Conservation (phyloP, 148 eudicot species). For the Dianthus caryophyllus region DNA sequence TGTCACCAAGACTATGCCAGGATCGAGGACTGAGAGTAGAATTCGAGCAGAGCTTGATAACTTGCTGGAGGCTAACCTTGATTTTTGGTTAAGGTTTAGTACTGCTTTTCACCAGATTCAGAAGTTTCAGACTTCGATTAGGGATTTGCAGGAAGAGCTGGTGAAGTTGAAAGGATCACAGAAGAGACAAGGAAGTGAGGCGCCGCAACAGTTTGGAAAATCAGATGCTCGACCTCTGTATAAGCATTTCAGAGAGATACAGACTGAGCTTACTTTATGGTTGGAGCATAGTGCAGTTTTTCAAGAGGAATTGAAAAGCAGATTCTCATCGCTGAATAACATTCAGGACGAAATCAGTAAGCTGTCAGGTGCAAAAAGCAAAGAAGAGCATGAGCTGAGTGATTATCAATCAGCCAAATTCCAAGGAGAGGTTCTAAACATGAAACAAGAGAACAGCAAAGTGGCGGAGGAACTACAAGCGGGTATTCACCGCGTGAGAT, state of each 20-base stretch:
- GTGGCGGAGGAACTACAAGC: constrained; percentile 56
- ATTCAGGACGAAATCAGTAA: constrained; percentile 54
- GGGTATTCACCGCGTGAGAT: constrained; percentile 45
- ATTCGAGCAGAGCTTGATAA: constrained; percentile 54
- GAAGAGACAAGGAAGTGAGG: constrained; percentile 27
- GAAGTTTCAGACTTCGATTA: constrained; percentile 51
- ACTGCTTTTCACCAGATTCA: constrained; percentile 70
- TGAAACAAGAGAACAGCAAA: constrained; percentile 76
- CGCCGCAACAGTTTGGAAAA: constrained; percentile 20
- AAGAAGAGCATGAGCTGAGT: constrained; percentile 31
- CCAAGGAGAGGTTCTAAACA: constrained; percentile 71
- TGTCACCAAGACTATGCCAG: constrained; percentile 22
- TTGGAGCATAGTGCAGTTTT: constrained; percentile 58
- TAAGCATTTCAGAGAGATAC: constrained; percentile 63
- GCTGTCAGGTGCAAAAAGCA: constrained; percentile 26
- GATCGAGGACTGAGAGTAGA: constrained; percentile 41
- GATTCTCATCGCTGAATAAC: constrained; percentile 49
- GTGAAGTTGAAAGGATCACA: constrained; percentile 33
- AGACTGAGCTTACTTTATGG: constrained; percentile 67
- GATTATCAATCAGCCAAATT: constrained; percentile 65
- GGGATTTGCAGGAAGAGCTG: constrained; percentile 56
- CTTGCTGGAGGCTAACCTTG: constrained; percentile 62
- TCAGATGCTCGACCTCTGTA: constrained; percentile 68
- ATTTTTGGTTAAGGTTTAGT: constrained; percentile 78
- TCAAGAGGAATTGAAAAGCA: constrained; percentile 53